Conservation (phyloP, 176 grass and related monocot species). For the Echinochloa phyllopogon region DNA sequence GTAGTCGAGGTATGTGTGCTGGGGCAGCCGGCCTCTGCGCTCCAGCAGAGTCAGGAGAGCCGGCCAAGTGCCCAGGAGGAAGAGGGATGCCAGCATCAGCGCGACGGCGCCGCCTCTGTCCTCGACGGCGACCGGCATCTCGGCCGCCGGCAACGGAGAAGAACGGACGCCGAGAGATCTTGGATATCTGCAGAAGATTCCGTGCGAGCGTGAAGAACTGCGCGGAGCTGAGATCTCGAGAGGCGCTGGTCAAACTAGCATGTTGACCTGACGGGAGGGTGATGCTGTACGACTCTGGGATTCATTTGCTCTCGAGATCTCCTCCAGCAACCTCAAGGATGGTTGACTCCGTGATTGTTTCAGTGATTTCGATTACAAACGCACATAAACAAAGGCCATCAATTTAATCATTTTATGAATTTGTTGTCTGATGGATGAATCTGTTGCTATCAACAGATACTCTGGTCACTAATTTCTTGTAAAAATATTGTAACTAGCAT, state of each 20-base stretch:
- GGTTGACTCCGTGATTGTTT: too few species aligned
- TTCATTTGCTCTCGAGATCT: neutral
- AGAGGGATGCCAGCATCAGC: conserved; percentile 14
- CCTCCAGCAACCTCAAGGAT: neutral
- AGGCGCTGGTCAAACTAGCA: neutral
- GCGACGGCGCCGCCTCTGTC: neutral
- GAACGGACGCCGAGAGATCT: neutral
- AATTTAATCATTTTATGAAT: too few species aligned
- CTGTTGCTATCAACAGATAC: too few species aligned
- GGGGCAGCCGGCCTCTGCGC: conserved; percentile 48
- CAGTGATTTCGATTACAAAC: too few species aligned
- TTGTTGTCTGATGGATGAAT: too few species aligned
- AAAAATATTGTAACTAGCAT: too few species aligned
- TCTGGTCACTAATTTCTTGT: too few species aligned
- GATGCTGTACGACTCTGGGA: neutral
- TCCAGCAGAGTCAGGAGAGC: conserved; percentile 36
- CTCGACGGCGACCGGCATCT: neutral
- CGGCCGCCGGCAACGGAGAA: neutral
- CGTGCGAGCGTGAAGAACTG: neutral
- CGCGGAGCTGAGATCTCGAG: neutral
- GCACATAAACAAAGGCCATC: too few species aligned
- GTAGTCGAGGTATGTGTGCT: conserved; percentile 56
- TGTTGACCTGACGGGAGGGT: neutral
- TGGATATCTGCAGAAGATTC: neutral
- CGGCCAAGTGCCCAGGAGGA: conserved; percentile 20